phyloP scores from a whole-genome alignment of 495 filamentous ascomycete genomes.

The Hypoxylon trugodes region DNA sequence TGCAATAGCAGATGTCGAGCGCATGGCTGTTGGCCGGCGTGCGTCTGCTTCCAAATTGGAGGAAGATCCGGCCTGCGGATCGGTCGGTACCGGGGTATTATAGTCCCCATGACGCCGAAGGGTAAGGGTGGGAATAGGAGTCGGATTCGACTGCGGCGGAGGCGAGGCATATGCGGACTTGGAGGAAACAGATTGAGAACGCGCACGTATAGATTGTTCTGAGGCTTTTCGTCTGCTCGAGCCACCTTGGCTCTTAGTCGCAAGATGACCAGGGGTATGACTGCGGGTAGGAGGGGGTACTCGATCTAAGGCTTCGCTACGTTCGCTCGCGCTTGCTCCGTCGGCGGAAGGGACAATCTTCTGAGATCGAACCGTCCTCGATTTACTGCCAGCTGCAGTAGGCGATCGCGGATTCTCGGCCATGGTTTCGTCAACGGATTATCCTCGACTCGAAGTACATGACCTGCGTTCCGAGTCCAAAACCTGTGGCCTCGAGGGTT shows the following conservation, averaged over 20 bases:
- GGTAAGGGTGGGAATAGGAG: slow-evolving; percentile 39
- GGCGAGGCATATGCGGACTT: slow-evolving; percentile 44
- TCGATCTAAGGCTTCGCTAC: slow-evolving; percentile 38
- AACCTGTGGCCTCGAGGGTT: not conserved
- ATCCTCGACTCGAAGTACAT: slow-evolving; percentile 21
- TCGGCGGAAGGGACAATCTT: slow-evolving; percentile 36
- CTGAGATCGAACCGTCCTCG: slow-evolving; percentile 40
- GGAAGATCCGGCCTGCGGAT: slow-evolving; percentile 56
- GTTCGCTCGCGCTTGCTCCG: slow-evolving; percentile 39
- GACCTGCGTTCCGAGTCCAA: slow-evolving; percentile 23
- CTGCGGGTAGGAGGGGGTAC: slow-evolving; percentile 51
- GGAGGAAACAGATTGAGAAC: slow-evolving; percentile 56
- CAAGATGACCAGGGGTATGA: slow-evolving; percentile 63
- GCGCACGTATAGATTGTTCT: slow-evolving; percentile 58
- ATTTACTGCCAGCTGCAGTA: slow-evolving; percentile 33
- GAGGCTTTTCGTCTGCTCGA: slow-evolving; percentile 57
- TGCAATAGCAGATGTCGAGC: slow-evolving; percentile 63
- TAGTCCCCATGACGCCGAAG: slow-evolving; percentile 35
- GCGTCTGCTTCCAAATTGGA: slow-evolving; percentile 42
- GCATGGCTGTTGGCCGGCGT: slow-evolving; percentile 49
- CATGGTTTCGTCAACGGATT: slow-evolving; percentile 40
- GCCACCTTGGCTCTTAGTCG: slow-evolving; percentile 50
- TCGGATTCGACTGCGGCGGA: slow-evolving; percentile 30
- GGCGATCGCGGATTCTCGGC: slow-evolving; percentile 43
- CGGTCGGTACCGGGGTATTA: slow-evolving; percentile 23